Evolutionary conservation across 805 yeast genomes (phyloP).

Genomic region (Candida chilensis): DNA sequence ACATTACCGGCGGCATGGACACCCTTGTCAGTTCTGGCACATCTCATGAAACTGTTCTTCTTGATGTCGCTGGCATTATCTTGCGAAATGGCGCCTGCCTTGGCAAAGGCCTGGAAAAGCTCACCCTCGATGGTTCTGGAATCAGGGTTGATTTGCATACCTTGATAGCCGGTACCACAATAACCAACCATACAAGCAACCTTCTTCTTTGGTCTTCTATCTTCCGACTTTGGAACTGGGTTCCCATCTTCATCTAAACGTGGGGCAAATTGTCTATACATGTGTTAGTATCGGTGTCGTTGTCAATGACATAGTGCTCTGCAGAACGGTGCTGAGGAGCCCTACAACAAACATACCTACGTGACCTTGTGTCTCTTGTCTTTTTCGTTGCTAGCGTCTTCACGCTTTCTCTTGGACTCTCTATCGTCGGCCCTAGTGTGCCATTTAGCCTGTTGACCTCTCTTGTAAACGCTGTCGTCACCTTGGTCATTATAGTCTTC

Average conservation of each 20-base stretch:
- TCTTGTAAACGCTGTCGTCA: conserved; percentile 26
- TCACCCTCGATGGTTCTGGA: conserved; percentile 87
- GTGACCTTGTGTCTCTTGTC: conserved; percentile 21
- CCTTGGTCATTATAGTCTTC: conserved; percentile 17
- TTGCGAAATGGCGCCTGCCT: conserved; percentile 81
- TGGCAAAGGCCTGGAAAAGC: conserved; percentile 70
- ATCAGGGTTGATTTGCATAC: conserved; percentile 91
- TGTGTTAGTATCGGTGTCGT: too few species aligned
- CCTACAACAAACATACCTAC: conserved; percentile 43
- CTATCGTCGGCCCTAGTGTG: conserved; percentile 11
- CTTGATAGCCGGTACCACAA: conserved; percentile 95
- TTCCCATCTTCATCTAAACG: conserved; percentile 55
- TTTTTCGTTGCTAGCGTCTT: conserved; percentile 2
- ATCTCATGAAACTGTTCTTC: conserved; percentile 80
- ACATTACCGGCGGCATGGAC: conserved; percentile 97
- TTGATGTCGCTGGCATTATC: conserved; percentile 85
- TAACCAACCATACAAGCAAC: conserved; percentile 89
- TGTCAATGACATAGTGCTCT: too few species aligned
- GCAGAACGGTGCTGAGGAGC: neutral
- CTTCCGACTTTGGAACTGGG: conserved; percentile 43
- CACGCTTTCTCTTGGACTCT: too few species aligned
- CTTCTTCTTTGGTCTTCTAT: conserved; percentile 74
- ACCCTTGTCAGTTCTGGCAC: conserved; percentile 89
- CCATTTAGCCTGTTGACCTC: conserved; percentile 29
- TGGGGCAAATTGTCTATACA: too few species aligned